Base-by-base conservation (phyloP, 2,329 filamentous ascomycete genomes). In the Fusarium sp. region DNA sequence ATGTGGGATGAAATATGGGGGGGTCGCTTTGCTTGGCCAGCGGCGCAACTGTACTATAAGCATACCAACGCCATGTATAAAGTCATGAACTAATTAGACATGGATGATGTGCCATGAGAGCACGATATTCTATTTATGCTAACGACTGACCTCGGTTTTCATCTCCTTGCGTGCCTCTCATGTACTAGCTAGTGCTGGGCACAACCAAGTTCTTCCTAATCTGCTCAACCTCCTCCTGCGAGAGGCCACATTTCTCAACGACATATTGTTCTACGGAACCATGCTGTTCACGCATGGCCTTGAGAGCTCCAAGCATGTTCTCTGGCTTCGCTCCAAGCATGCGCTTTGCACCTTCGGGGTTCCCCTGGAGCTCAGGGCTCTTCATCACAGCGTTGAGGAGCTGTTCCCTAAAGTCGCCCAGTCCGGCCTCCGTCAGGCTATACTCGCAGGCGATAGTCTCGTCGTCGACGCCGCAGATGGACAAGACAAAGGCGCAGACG, bases 401-500 rank as follows among this genome's bases (percentile, higher is more conserved):
- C 36, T 83, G 77, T 50, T 83, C 81, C 20, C 85, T 84, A 67
- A 88, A 84, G 33, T 82, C 74, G 4, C 81, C 81, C 7, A 93
- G 79, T 0, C 91, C 90, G 1, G 82, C 71, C 55, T 91, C 87
- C 0, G 90, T 92, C 9, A 92, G 80, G 14, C 84, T 81, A 76
- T 93, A 94, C 77, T 94, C 91, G 9, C 84, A 78, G 0, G 89
- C 90, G n/a, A 92, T 84, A 4, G 79, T 76, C 33, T 86, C 81
- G 68, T 88, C 84, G 1, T 83, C 78, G 0, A 92, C 88, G 4
- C 89, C 88, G 8, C 88, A 88, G 27, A 93, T 82, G 25, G 85
- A 80, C 38, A 93, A 82, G 8, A 93, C 76, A 40, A 94, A 72
- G 3, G 90, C 91, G 53, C 87, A 86, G 46, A 93, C 79, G 4